Conservation (phyloP, 2,329 filamentous ascomycete species). For the Penicillium rolfsii region DNA sequence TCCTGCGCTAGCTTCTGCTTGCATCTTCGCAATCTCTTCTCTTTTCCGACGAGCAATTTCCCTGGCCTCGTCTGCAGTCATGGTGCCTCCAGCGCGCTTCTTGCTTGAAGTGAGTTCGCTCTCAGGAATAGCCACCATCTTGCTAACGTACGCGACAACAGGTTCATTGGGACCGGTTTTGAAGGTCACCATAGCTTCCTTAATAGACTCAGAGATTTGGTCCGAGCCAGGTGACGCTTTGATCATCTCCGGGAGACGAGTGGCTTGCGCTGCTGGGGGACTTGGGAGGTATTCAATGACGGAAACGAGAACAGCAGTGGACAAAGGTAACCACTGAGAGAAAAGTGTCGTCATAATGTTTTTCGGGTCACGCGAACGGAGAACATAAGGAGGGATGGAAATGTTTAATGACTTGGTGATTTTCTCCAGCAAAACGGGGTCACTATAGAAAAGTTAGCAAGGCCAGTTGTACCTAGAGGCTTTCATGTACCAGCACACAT, state of each 20-base stretch:
- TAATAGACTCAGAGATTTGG: constrained; percentile 69
- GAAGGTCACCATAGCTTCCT: constrained; percentile 81
- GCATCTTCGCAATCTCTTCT: constrained; percentile 80
- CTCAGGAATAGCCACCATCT: constrained; percentile 94
- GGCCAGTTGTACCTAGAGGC: background rate
- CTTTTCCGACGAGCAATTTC: constrained; percentile 86
- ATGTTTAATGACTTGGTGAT: constrained; percentile 90
- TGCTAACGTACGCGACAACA: constrained; percentile 93
- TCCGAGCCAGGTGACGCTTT: constrained; percentile 76
- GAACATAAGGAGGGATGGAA: constrained; percentile 78
- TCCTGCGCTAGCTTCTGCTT: constrained; percentile 59
- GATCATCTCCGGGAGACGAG: constrained; percentile 77
- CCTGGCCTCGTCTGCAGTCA: constrained; percentile 87
- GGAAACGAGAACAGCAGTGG: constrained; percentile 88
- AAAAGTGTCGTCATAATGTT: constrained; percentile 86
- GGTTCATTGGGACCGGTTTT: constrained; percentile 71
- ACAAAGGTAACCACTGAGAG: constrained; percentile 85
- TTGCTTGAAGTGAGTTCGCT: constrained; percentile 85
- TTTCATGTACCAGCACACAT: constrained; percentile 34
- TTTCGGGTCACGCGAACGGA: constrained; percentile 80
- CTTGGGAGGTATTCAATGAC: constrained; percentile 92
- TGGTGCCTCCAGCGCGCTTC: constrained; percentile 69
- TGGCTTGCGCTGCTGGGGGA: constrained; percentile 76
- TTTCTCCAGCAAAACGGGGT: constrained; percentile 82
- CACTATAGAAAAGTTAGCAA: constrained; percentile 53